These are phyloP conservation scores for Nicotiana otophora DNA, from an alignment of 257 asterid genomes.

Conservation along the genomic window DNA sequence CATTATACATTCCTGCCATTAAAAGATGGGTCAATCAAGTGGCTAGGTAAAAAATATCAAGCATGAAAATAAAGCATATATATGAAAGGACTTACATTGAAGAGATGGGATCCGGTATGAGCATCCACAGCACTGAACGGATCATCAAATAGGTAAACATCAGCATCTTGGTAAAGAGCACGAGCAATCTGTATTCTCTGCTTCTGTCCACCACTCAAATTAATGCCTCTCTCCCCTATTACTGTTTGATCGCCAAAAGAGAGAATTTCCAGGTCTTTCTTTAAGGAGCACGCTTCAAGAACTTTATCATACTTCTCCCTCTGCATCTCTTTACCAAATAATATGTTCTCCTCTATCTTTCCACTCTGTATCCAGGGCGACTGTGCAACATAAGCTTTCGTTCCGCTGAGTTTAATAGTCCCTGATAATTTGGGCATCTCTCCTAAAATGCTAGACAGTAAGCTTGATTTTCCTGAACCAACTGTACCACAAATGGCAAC, in stretches of 20 bases:
- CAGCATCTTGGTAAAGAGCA: constrained; percentile 79
- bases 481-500: constrained; percentile 93
- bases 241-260: constrained; percentile 79
- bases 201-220: constrained; percentile 90
- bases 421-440: constrained; percentile 81
- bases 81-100: constrained; percentile 46
- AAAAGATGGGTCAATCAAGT: not conserved
- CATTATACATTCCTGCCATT: constrained; percentile 65
- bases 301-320: constrained; percentile 51
- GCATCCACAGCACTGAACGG: constrained; percentile 97
- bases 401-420: constrained; percentile 40
- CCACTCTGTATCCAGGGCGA: constrained; percentile 95
- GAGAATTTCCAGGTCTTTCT: constrained; percentile 73
- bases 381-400: constrained; percentile 80
- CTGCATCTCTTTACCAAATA: constrained; percentile 80
- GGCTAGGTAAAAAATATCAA: not conserved
- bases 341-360: constrained; percentile 69
- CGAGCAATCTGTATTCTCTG: constrained; percentile 92
- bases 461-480: constrained; percentile 92
- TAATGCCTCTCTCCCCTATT: constrained; percentile 90
- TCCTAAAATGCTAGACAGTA: constrained; percentile 68
- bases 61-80: not conserved
- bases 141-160: constrained; percentile 75
- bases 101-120: constrained; percentile 83
- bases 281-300: constrained; percentile 68